Evolutionary conservation across 257 asterid species (phyloP).

Genomic region (Penstemon eatonii): DNA sequence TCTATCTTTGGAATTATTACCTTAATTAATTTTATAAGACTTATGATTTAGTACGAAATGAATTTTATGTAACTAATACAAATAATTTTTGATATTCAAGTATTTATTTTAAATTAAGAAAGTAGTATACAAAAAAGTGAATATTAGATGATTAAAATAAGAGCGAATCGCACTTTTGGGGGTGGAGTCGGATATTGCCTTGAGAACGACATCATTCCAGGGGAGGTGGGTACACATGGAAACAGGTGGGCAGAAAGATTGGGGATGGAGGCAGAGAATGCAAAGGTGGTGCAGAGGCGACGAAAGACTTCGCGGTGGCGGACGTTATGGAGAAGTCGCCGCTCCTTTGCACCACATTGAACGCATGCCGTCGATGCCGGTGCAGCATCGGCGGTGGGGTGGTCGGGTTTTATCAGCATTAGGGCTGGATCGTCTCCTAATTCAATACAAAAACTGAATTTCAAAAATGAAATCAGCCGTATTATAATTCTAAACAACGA

Average conservation of each 20-base stretch:
- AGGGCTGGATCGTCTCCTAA: neutral
- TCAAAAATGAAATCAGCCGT: too few relatives aligned
- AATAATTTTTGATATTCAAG: too few relatives aligned
- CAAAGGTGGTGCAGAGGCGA: constrained; percentile 84
- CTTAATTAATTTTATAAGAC: too few relatives aligned
- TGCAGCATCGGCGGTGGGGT: constrained; percentile 21
- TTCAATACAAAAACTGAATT: neutral
- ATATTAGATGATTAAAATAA: too few relatives aligned
- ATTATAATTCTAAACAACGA: too few relatives aligned
- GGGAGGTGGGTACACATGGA: constrained; percentile 63
- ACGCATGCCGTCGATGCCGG: constrained; percentile 45
- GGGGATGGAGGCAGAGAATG: constrained; percentile 79
- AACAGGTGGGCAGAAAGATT: constrained; percentile 81
- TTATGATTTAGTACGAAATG: too few relatives aligned
- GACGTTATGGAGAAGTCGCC: constrained; percentile 64
- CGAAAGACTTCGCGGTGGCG: constrained; percentile 71
- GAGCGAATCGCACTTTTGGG: too few relatives aligned
- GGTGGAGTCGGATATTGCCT: too few relatives aligned
- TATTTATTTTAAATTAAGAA: too few relatives aligned
- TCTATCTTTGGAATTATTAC: too few relatives aligned
- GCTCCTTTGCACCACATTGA: constrained; percentile 64
- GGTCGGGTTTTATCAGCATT: constrained; percentile 46
- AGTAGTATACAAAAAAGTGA: too few relatives aligned
- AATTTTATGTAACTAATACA: too few relatives aligned
- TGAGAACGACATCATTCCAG: constrained; percentile 43